Percentiles rank a stretch among this genome's conserved stretches.
Evolutionary conservation across 257 asterid species (phyloP).

Genomic region (Solanum chilense): DNA sequence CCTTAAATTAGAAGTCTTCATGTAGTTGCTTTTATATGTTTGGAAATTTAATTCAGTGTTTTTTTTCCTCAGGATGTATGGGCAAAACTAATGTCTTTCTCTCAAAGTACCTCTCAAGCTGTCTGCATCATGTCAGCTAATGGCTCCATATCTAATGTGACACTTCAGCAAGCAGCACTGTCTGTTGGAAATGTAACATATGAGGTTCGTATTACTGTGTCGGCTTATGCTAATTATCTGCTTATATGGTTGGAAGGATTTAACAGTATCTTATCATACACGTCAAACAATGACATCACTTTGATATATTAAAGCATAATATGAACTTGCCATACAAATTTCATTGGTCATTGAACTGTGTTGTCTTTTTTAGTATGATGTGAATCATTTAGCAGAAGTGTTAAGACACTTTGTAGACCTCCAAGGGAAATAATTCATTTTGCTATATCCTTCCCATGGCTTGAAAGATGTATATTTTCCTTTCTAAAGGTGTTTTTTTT

Average conservation of each 20-base stretch:
- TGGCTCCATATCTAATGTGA: conserved; percentile 9
- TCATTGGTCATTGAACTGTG: background rate
- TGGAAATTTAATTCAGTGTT: background rate
- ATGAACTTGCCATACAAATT: background rate
- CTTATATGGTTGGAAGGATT: background rate
- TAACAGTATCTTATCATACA: background rate
- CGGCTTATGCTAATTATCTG: background rate
- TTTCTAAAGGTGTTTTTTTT: background rate
- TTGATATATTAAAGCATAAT: background rate
- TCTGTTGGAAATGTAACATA: conserved; percentile 6
- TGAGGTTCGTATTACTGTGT: conserved; percentile 1
- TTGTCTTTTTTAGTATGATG: background rate
- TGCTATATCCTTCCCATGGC: background rate
- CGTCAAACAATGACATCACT: background rate
- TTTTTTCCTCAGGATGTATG: conserved; percentile 7
- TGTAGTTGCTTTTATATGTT: background rate
- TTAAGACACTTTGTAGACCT: background rate
- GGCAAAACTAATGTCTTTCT: conserved; percentile 6
- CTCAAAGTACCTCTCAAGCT: conserved; percentile 5
- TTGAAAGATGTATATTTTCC: background rate
- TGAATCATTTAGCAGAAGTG: background rate
- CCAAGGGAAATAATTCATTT: background rate
- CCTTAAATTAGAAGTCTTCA: background rate
- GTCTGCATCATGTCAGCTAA: conserved; percentile 9
- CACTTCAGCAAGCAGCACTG: conserved; percentile 4